Base-by-base conservation (phyloP, 2,329 filamentous ascomycete genomes). In the Epichloe uncinata region DNA sequence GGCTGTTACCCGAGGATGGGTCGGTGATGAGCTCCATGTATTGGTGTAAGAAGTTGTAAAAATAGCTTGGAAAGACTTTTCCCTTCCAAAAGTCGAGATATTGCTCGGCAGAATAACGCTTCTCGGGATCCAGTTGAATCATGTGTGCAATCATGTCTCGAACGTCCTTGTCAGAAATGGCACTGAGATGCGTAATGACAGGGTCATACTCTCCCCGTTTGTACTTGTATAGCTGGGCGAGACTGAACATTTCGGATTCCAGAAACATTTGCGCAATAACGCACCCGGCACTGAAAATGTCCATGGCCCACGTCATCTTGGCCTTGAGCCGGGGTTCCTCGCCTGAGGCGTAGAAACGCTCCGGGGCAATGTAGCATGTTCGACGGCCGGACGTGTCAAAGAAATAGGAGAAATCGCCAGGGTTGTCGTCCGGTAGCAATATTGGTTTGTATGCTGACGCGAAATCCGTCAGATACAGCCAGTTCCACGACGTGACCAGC, bases 401-500 rank as follows among this genome's bases (percentile, higher is more conserved):
- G 63, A 91, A 98, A 66, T 96, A 97, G 1, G 90, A 95, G 61
- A 97, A 98, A 60, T 97, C 89, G 15, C 88, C 90, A 1, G 93
- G 93, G 60, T 98, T 97, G 61, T 98, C 90, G 65, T 96, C 91
- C 3, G 93, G 93, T 3, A 98, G 73, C 65, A 88, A 87, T 5
- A 90, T 87, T 11, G 90, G 93, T 63, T 98, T 98, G 71, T 95
- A 97, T 0, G 87, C 84, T 0, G 91, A 89, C 4, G 91, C 95
- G 65, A 97, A 98, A 66, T 98, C 93, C n/a, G 90, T 84, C 37
- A 98, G 76, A 64, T 97, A 98, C 2, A 98, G 76, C 93, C 94
- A 98, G 69, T 97, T 96, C 93, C 93, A 98, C 6, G 93, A 97
- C 0, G 93, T 98, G 47, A 98, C 91, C 45, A 98, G 73, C 36